Evolutionary conservation across 129 eudicot genomes (phyloP), one percentile per base, ranked within the genome.

Genomic region (Escallonia herrerae): DNA sequence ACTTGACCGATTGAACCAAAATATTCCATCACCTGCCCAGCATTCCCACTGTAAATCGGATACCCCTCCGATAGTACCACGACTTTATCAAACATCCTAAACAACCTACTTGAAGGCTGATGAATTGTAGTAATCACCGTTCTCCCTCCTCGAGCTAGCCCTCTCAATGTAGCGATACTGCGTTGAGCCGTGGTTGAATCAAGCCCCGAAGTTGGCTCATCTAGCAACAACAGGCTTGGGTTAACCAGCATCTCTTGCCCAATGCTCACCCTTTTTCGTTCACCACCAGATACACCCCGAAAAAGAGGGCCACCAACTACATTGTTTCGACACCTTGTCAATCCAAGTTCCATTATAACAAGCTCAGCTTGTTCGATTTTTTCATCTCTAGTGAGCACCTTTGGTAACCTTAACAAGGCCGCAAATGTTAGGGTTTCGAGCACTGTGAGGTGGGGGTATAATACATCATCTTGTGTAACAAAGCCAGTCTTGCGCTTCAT

Each of bases 161-260:
- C 80, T 62, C 79, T 70, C 61, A 90, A 71, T 1, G 93, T 82
- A 12, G 69, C 84, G 68, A 87, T 57, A 47, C 87, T 68, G 33
- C 90, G 67, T 46, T 77, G 79, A 40, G 97, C 97, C 5, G 97
- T 90, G 62, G 97, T 90, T 4, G 97, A 90, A 70, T 90, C 97
- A 1, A 90, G 71, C 14, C 97, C 95, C 0, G 97, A 90, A n/a
- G 97, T 90, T 6, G 97, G 97, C 73, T 90, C 97, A 58, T 90
- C 97, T 52, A 90, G 71, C 64, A 90, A 71, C 80, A 90, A 74
- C 42, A 90, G 58, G 43, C 90, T 87, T 0, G 97, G 97, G 63
- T 90, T 90, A 80, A 87, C 89, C 40, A 90, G 52, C 95, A 90
- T 79, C 74, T 90, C 97, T 13, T 79, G 95, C 3, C 97, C 97